Percentiles rank a stretch among this genome's conserved stretches.
Conservation (phyloP, 2,329 filamentous ascomycete genomes). For the Sphaceloma murrayae region DNA sequence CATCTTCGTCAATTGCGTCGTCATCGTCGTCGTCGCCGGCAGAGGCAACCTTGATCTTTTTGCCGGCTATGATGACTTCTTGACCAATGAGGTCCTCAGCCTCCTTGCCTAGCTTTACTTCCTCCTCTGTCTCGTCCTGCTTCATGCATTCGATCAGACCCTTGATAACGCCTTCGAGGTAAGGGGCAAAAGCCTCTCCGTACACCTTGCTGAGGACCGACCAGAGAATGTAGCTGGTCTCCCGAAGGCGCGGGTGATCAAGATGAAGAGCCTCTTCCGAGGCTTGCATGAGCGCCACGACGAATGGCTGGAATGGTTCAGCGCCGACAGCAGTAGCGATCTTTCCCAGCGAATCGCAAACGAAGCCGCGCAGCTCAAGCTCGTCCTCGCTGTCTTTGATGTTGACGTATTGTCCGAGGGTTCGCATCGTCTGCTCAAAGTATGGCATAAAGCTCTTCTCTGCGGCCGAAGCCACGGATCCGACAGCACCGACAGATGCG, state of each 20-base stretch:
- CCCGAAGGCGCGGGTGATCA: slow-evolving; percentile 80
- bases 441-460: slow-evolving; percentile 80
- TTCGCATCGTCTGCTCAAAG: slow-evolving; percentile 82
- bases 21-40: slow-evolving; percentile 51
- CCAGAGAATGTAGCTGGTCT: slow-evolving; percentile 97
- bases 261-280: slow-evolving; percentile 85
- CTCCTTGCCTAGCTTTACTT: slow-evolving; percentile 64
- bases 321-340: slow-evolving; percentile 83
- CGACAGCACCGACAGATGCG: slow-evolving; percentile 77
- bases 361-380: slow-evolving; percentile 77
- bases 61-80: slow-evolving; percentile 68
- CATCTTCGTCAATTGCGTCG: slow-evolving; percentile 55
- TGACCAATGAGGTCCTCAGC: slow-evolving; percentile 64
- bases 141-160: slow-evolving; percentile 77
- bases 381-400: slow-evolving; percentile 87
- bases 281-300: slow-evolving; percentile 79
- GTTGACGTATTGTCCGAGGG: slow-evolving; percentile 71
- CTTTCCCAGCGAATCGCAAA: slow-evolving; percentile 86
- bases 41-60: slow-evolving; percentile 72
- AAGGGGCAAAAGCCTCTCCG: slow-evolving; percentile 69
- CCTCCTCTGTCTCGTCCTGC: slow-evolving; percentile 75
- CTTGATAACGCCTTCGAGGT: slow-evolving; percentile 67
- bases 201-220: slow-evolving; percentile 91
- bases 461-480: slow-evolving; percentile 79
- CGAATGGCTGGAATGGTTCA: slow-evolving; percentile 80